Percentiles rank a stretch among this genome's conserved stretches.
These are phyloP conservation scores for Lactarius tabidus DNA, from an alignment of 768 basidiomycete species.

Conservation along the genomic window DNA sequence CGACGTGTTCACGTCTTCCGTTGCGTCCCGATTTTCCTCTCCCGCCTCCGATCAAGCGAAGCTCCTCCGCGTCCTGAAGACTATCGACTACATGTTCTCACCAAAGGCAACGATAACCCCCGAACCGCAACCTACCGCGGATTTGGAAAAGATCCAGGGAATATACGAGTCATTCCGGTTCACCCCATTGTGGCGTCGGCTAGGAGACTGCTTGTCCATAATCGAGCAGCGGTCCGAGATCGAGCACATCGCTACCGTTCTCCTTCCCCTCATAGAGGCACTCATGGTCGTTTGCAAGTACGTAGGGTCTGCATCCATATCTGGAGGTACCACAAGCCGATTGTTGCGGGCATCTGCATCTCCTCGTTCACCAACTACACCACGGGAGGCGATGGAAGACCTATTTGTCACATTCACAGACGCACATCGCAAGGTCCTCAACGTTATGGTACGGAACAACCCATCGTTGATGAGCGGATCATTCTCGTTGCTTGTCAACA, in stretches of 20 bases:
- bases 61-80: slow-evolving; percentile 90
- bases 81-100: slow-evolving; percentile 94
- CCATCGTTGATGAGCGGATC: slow-evolving; percentile 97
- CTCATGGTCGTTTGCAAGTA: slow-evolving; percentile 99
- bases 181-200: slow-evolving; percentile 78
- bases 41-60: slow-evolving; percentile 97
- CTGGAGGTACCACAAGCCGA: slow-evolving; percentile 43
- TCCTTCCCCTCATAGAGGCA: slow-evolving; percentile 92
- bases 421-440: slow-evolving; percentile 87
- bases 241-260: slow-evolving; percentile 86
- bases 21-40: slow-evolving; percentile 88
- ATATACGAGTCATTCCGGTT: slow-evolving; percentile 94
- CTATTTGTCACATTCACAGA: slow-evolving; percentile 93
- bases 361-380: slow-evolving; percentile 60
- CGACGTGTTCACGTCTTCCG: slow-evolving; percentile 57
- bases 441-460: slow-evolving; percentile 97
- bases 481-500: slow-evolving; percentile 93
- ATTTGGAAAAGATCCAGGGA: slow-evolving; percentile 75
- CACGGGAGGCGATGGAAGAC: slow-evolving; percentile 80
- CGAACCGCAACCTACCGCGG: slow-evolving; percentile 42
- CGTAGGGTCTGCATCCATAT: slow-evolving; percentile 62
- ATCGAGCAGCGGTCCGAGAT: slow-evolving; percentile 78
- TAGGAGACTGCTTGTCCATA: slow-evolving; percentile 83
- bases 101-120: slow-evolving; percentile 44
- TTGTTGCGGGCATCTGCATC: slow-evolving; percentile 61